These are phyloP conservation scores for Yamagishiella unicocca DNA, from an alignment of 139 green algal species.

Conservation along the genomic window DNA sequence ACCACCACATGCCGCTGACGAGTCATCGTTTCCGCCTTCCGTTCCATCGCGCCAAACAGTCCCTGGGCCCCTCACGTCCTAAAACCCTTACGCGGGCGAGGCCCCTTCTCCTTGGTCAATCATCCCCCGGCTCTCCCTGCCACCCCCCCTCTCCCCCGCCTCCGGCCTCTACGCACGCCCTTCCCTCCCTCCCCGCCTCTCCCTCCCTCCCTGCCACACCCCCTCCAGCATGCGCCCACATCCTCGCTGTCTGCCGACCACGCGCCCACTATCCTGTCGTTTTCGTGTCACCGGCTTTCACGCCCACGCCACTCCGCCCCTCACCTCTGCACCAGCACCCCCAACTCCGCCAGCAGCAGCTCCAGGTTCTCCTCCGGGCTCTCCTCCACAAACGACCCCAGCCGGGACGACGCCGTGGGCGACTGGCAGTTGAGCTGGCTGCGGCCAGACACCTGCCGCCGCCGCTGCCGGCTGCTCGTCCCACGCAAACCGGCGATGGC, in stretches of 20 bases:
- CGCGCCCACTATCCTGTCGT: no score
- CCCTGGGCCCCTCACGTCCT: no score
- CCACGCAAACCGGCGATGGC: not conserved
- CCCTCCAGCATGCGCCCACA: no score
- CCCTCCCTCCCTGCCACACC: not conserved
- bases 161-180: not conserved
- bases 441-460: not conserved
- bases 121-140: not conserved
- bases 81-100: no score
- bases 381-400: not conserved
- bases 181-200: not conserved
- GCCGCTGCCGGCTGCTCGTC: not conserved
- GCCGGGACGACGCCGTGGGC: not conserved
- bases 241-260: no score
- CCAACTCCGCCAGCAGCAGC: not conserved
- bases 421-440: no score
- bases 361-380: not conserved
- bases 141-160: not conserved
- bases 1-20: no score
- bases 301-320: not conserved
- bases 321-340: constrained; percentile 29
- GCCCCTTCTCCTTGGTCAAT: not conserved
- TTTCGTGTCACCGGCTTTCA: no score
- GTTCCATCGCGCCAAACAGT: no score
- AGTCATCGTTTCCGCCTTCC: not conserved